Base-by-base conservation (phyloP, 2,329 filamentous ascomycete genomes). In the Penicillium olsonii region DNA sequence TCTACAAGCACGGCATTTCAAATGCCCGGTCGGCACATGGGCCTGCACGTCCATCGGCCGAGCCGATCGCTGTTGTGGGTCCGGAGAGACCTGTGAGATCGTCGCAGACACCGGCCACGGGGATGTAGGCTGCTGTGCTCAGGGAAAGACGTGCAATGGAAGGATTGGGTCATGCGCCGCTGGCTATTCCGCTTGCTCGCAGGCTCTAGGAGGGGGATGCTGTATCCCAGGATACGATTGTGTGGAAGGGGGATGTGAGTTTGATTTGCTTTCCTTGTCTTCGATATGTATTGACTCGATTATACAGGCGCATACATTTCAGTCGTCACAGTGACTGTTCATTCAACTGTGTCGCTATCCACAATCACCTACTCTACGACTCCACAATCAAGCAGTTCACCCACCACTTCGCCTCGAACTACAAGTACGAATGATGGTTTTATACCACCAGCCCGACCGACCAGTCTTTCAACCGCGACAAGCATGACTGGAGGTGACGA, bases 151-250 rank as follows among this genome's bases (percentile, higher is more conserved):
- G 9, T 86, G 84, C 59, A 74, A 74, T 2, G 75, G 77, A 10
- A 57, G 67, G 1, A 74, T 85, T n/a, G 74, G 74, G 2, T 65
- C 59, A 4, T 86, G 83, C 54, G 57, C 57, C 22, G 68, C 68
- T 18, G 82, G 80, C 7, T 84, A 84, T 61, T 75, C 74, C 5
- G 76, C 72, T 45, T 86, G 83, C 64, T 75, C 81, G 2, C 72
- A 74, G 37, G 75, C 71, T 38, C 60, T 74, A 3, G 83, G 82
- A 35, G 82, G 82, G 2, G 84, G 82, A 1, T 86, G 83, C 57
- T 86, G 83, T 69, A 74, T 85, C 29, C 81, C 82, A 4, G 82
- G 80, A 0, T 84, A 81, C 61, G 70, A 70, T 7, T 86, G 84
- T 65, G 73, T 78, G 33, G 75, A 75, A 43, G 72, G 77, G 51